Conservation (phyloP, 495 filamentous ascomycete species). For the Copromyces sp. region DNA sequence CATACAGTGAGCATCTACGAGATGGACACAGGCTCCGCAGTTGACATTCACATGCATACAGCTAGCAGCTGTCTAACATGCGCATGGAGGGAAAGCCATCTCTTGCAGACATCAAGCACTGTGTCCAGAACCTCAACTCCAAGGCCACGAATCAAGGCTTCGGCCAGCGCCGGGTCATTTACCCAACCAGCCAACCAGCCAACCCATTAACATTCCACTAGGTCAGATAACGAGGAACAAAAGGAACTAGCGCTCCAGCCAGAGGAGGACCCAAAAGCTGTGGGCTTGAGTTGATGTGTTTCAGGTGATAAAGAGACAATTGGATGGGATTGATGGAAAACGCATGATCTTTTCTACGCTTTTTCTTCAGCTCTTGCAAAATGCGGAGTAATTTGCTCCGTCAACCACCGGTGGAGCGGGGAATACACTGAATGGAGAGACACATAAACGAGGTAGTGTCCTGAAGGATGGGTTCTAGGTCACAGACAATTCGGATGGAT, state of each 20-base stretch:
- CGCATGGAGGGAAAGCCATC: background rate
- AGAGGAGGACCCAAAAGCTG: background rate
- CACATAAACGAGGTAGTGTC: background rate
- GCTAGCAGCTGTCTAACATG: background rate
- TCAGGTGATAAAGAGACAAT: background rate
- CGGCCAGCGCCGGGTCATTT: background rate
- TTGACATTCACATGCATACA: background rate
- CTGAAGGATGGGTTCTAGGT: background rate
- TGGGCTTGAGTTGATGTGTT: background rate
- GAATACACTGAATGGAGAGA: background rate
- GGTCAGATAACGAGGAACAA: background rate
- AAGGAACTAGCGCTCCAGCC: background rate
- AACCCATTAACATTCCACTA: background rate
- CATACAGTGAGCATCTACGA: background rate
- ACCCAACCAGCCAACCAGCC: background rate
- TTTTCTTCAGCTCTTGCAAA: background rate
- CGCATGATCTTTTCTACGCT: background rate
- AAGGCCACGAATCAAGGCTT: background rate
- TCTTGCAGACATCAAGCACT: background rate
- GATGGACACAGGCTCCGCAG: background rate
- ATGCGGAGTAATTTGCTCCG: background rate
- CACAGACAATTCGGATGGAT: background rate
- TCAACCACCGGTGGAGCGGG: background rate
- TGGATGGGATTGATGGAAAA: background rate
- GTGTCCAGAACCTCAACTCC: background rate